These are phyloP conservation scores for Fusarium sp. DNA, from an alignment of 2,329 filamentous ascomycete species.

Conservation along the genomic window DNA sequence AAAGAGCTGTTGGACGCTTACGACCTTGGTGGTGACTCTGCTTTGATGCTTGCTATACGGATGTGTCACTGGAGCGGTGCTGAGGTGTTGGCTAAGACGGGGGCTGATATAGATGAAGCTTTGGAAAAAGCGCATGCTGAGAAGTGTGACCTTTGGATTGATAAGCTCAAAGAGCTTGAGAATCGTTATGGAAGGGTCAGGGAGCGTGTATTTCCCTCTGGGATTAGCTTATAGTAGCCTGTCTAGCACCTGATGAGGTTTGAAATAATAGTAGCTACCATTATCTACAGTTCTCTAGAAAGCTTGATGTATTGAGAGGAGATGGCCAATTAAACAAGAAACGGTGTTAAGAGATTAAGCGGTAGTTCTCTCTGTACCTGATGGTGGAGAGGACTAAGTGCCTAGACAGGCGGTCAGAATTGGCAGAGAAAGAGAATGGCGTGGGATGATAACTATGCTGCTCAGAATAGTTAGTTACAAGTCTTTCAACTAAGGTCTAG, in stretches of 20 bases:
- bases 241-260: rapidly evolving
- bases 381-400: too few relatives aligned
- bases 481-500: too few relatives aligned
- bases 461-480: too few relatives aligned
- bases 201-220: rapidly evolving
- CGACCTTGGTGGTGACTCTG: background rate
- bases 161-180: rapidly evolving
- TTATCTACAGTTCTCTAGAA: too few relatives aligned
- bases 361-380: too few relatives aligned
- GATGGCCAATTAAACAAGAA: too few relatives aligned
- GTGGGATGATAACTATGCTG: too few relatives aligned
- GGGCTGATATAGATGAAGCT: background rate
- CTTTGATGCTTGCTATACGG: background rate
- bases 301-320: too few relatives aligned
- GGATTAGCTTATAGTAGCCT: rapidly evolving
- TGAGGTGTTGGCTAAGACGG: rapidly evolving
- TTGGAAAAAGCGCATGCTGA: rapidly evolving
- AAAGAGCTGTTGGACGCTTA: background rate
- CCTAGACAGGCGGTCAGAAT: too few relatives aligned
- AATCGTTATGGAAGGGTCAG: rapidly evolving
- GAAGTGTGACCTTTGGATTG: background rate
- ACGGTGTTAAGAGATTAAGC: rapidly evolving
- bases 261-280: rapidly evolving
- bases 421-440: too few relatives aligned
- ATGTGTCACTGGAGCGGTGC: background rate